Base-by-base conservation (phyloP, 441 rosid genomes). In the Euphorbia corollata region DNA sequence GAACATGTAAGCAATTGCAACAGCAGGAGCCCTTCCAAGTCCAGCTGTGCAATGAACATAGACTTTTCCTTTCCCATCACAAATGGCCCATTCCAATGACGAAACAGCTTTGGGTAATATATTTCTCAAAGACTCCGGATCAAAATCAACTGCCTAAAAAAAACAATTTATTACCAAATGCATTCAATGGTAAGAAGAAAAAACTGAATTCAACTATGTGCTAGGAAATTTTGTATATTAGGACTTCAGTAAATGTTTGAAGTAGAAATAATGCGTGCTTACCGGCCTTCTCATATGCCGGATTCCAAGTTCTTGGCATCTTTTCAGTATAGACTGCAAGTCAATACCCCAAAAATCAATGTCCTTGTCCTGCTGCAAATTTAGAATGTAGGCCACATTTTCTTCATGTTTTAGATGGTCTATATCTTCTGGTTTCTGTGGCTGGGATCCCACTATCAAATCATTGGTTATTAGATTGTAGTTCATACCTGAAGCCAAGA, bases 21-120 rank as follows among this genome's bases (percentile, higher is more conserved):
- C 87, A 11, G 96, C 97, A 9, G 97, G 98, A 32, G 98, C 98
- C 71, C 97, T 88, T 72, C 98, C 98, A 7, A 92, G 79, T 59
- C 98, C 97, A 9, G 98, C 98, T 8, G 96, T 86, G 75, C 97
- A 92, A 63, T 92, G 98, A 43, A 92, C 87, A 27, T 92, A 92
- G 4, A 77, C 91, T 68, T 83, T 70, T 24, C 96, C 97, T 73
- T 87, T 92, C 63, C 92, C 98, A 63, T 88, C 80, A 0, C 88
- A 85, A 71, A 86, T 81, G 47, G 94, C 93, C 94, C 91, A 85
- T 79, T 92, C 97, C 73, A 90, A 59, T 13, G 86, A 86, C 8
- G 97, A 90, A 77, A 90, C 94, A 39, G 96, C 92, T 74, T 79
- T 82, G 0, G 96, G 96, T 68, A 92, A 85, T 57, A 76, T 83